A percentile compares a stretch with the other conserved stretches of the same genome.
These are phyloP conservation scores for Starmerella vaccinii DNA, from an alignment of 805 yeast genomes.

Conservation along the genomic window DNA sequence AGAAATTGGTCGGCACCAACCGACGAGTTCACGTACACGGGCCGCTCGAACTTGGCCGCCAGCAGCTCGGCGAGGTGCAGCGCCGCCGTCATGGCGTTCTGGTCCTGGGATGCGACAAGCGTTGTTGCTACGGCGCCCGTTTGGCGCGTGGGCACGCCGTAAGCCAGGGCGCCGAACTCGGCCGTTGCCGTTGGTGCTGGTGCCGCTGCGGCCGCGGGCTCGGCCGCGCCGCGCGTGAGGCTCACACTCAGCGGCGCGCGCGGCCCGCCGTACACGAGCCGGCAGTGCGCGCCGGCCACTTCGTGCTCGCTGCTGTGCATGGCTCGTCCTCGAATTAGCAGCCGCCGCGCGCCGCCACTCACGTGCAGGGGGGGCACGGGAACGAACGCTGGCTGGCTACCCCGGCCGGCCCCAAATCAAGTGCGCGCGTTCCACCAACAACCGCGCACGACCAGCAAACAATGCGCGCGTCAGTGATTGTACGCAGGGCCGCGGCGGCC, in stretches of 20 bases:
- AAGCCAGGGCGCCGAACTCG: slow-evolving; percentile 24
- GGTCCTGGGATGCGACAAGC: slow-evolving; percentile 16
- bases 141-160: slow-evolving; percentile 20
- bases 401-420: too few species aligned
- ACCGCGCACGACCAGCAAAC: not conserved
- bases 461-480: slow-evolving; percentile 10
- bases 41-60: slow-evolving; percentile 18
- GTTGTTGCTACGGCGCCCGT: slow-evolving; percentile 8
- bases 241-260: slow-evolving; percentile 20
- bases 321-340: not conserved
- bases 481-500: slow-evolving; percentile 14
- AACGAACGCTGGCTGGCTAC: too few species aligned
- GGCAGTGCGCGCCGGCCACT: slow-evolving; percentile 17
- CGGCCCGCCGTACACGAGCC: slow-evolving; percentile 11
- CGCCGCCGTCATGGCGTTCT: slow-evolving; percentile 16
- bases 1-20: slow-evolving; percentile 7
- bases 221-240: slow-evolving; percentile 7
- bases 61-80: slow-evolving; percentile 17
- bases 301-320: slow-evolving; percentile 13
- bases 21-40: slow-evolving; percentile 23
- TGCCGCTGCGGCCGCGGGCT: not conserved
- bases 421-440: not conserved
- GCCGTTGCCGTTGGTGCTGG: too few species aligned
- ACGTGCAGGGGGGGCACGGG: too few species aligned
- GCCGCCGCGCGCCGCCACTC: too few species aligned